Base-by-base conservation (phyloP, 1,284 basidiomycete species). In the Earliella scabrosa region DNA sequence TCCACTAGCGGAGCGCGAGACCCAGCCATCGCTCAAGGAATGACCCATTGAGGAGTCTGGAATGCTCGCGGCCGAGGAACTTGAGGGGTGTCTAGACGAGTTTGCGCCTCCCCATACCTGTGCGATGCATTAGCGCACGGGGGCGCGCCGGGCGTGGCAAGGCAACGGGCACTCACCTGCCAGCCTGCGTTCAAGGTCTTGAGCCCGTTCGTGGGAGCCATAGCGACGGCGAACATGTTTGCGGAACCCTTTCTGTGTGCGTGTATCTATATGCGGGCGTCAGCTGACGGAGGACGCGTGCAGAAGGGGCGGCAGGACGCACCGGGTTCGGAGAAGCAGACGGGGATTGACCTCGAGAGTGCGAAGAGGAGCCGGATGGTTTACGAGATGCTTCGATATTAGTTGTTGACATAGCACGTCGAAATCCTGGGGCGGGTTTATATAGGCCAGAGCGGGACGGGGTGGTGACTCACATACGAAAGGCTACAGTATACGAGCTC, bases 281-380 rank as follows among this genome's bases (percentile, higher is more conserved):
- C 26, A 44, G 27, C 29, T 34, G 40, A 45, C 26, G 43, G 44
- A 11, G 24, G 23, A 34, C 38, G 48, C 29, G 52, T 20, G 39
- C 21, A 27, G 44, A 4, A 26, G 35, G 26, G 53, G 18, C 31
- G 38, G 35, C 48, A 24, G 18, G 26, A 71, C 78, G 61, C 71
- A 88, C 87, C 67, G 81, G 78, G 65, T 73, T 76, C 7, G 85
- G 82, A 26, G 85, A 84, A 46, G 73, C 72, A 41, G 80, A 74
- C 0, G 86, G 86, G 2, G 87, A 89, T 63, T 82, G 87, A 31
- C 77, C 76, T 46, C 76, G 75, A 50, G 87, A 87, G 52, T 81
- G 84, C 18, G 80, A 80, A 27, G 88, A 86, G 26, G 87, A 86
- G 54, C 80, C 82, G 45, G 88, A 87, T 45, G 85, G 83, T 68